Evolutionary conservation across 108 stramenopile species (phyloP), one percentile per base, ranked within the genome.

Genomic region (Skeletonema tropicum): DNA sequence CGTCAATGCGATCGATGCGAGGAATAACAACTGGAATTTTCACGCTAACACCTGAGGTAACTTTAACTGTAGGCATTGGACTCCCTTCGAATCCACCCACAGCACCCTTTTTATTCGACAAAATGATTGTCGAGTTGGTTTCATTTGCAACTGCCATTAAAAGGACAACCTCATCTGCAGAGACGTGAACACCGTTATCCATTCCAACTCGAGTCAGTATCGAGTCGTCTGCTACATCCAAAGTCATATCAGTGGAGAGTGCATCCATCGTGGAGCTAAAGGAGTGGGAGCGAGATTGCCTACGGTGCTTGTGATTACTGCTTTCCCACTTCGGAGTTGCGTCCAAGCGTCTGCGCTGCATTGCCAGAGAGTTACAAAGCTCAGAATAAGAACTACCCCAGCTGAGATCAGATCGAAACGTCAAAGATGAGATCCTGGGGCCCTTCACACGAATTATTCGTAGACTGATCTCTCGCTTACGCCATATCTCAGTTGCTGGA

Each of bases 131-230:
- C 19, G 87, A 83, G 33, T 83, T 66, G 26, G 88, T 87, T 60
- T 90, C 90, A 64, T 93, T 93, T 29, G 87, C 84, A 26, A 93
- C 87, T 21, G 90, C 86, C 38, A 89, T 64, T 3, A 93, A 68
- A 3, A 89, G 75, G 26, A 88, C 86, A 23, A 91, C 86, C 52
- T 88, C 86, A 32, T 87, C 84, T 33, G 87, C 68, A 19, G 86
- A 86, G 17, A 90, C 83, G 67, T 93, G 89, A 60, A 88, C 83
- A 31, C 89, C 88, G 39, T 66, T 64, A 65, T 89, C 86, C 57
- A 66, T 75, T 2, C 88, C 88, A 35, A 88, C 78, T 31, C 88
- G 84, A 59, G 74, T 86, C 39, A 83, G 57, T 21, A 85, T 83
- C 21, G 84, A 78, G 38, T 72, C 64, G 48, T 78, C 75, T 10